Evolutionary conservation across 371 early-diverging fungal species (phyloP), one percentile per base, ranked within the genome.

Genomic region (Blastocladiella emersonii): DNA sequence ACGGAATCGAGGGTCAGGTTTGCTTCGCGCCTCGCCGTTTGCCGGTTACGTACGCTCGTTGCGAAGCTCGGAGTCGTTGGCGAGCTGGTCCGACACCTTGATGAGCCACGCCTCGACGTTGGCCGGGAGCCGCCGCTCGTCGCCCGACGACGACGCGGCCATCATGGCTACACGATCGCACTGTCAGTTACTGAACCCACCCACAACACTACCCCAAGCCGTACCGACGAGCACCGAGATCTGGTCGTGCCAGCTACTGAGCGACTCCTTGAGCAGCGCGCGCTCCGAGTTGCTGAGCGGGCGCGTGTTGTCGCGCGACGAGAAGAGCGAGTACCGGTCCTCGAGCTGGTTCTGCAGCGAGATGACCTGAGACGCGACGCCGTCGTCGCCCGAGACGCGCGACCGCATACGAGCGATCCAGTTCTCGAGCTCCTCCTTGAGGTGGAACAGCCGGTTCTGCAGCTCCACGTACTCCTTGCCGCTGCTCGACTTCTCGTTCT

Each of bases 311-410:
- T 30, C 30, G 59, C 56, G 41, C 39, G 41, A n/a, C 27, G 34
- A 27, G 19, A 30, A 48, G 10, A 62, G 25, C 49, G 62, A 45
- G 39, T 35, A 44, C 70, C 75, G 57, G 51, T 80, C 80, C 48
- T 80, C 80, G 7, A 80, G 64, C 65, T 78, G 78, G 61, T 78
- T 80, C 61, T 78, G 78, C 36, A 80, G 61, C 25, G 69, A 69
- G n/a, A 78, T 76, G 17, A 76, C 70, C 36, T 69, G 65, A 30
- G 63, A 65, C 3, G 80, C 78, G 27, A 74, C 70, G 0, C 78
- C 78, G 61, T 80, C 80, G 51, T 80, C 80, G 15, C 80, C 80
- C 0, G 73, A 66, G 2, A 76, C 69, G 21, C 77, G 57, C 34
- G 62, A 41, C 55, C 75, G 74, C 44, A 80, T 57, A 61, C 73